Evolutionary conservation across 1,284 basidiomycete genomes (phyloP), one percentile per base, ranked within the genome.

Genomic region (Bjerkandera adusta): DNA sequence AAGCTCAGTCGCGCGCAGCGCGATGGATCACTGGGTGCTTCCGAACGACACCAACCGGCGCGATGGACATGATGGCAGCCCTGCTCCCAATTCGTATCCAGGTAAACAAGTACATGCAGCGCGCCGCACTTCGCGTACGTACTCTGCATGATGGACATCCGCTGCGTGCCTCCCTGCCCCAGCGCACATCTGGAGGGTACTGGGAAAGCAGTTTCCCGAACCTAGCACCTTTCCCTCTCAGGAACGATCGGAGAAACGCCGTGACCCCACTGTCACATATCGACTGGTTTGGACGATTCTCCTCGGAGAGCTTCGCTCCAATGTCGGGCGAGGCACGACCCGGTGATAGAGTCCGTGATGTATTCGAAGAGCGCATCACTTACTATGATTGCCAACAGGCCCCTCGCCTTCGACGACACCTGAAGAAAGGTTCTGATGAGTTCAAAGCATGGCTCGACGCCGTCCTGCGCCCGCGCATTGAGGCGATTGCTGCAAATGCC

Each of bases 1-100:
- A 25, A 11, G 48, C 48, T 0, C 56, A 57, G 37, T 39, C 24
- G 15, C 13, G 24, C 0, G 51, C 50, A 1, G 38, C 48, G 4
- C 42, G 47, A 2, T 57, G 53, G 56, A 55, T 57, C 20, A 48
- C 48, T 1, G 52, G 56, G 7, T 40, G 35, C 1, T 57, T 57
- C 47, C 36, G 45, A 1, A 57, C 51, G 2, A 50, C 51, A 1
- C 55, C 55, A 2, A 34, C 43, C 0, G 51, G 48, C 4, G 48
- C 36, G 3, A 27, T 56, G 30, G 50, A 56, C 32, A 43, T 46
- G n/a, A 35, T 54, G n/a, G 49, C 52, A 3, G 54, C 50, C 1
- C 35, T 56, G 2, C 15, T 50, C 7, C 55, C 53, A 3, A 36
- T 56, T 4, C 12, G 33, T 29, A 32, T 35, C 12, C 38, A 51